These are phyloP conservation scores for Tetrapisispora nanseiensis DNA, from an alignment of 805 yeast species.

Conservation along the genomic window DNA sequence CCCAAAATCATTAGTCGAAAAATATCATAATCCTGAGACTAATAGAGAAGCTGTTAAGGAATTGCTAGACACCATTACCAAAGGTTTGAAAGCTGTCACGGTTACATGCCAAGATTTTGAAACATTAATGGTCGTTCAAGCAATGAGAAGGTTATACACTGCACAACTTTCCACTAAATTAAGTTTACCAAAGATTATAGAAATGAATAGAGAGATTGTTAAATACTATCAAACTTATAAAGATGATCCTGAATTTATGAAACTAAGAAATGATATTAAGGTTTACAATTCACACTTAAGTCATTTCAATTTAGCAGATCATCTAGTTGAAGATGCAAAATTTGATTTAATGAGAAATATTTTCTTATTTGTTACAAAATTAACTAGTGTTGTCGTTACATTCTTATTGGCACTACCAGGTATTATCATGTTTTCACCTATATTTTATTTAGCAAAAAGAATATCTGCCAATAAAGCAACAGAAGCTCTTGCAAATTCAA, in stretches of 20 bases:
- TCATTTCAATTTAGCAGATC: conserved; percentile 52
- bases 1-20: conserved; percentile 46
- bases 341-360: conserved; percentile 41
- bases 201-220: conserved; percentile 81
- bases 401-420: conserved; percentile 76
- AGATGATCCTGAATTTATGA: conserved; percentile 57
- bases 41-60: conserved; percentile 65
- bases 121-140: conserved; percentile 79
- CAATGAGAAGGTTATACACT: conserved; percentile 81
- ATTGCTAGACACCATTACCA: conserved; percentile 57
- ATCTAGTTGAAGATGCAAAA: conserved; percentile 42
- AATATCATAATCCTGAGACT: conserved; percentile 54
- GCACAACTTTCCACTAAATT: conserved; percentile 60
- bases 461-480: conserved; percentile 66
- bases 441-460: conserved; percentile 65
- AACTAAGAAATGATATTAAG: conserved; percentile 52
- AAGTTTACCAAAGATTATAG: conserved; percentile 77
- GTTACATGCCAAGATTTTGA: conserved; percentile 85
- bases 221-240: conserved; percentile 69
- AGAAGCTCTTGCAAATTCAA: conserved; percentile 73
- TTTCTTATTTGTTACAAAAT: conserved; percentile 47
- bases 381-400: conserved; percentile 45
- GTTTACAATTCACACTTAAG: conserved; percentile 63
- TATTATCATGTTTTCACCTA: conserved; percentile 76
- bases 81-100: conserved; percentile 74